Conservation (phyloP, 2,329 filamentous ascomycete genomes). For the Calonectria pseudoturangicola region DNA sequence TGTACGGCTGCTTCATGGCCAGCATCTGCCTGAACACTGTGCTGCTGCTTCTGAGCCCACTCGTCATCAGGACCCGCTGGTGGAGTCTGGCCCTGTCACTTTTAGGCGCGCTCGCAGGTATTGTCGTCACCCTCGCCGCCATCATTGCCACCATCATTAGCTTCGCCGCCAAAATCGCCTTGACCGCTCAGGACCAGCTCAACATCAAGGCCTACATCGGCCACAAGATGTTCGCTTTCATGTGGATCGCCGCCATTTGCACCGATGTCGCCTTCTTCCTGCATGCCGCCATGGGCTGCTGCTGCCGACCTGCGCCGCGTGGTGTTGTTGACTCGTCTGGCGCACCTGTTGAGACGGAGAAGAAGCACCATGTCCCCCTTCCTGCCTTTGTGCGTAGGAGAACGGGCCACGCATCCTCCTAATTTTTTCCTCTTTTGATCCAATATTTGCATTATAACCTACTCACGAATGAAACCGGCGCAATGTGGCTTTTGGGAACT, state of each 20-base stretch:
- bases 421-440: neutral
- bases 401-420: conserved; percentile 44
- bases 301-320: conserved; percentile 68
- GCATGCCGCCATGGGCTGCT: conserved; percentile 86
- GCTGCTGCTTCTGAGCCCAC: conserved; percentile 79
- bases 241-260: conserved; percentile 87
- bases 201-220: conserved; percentile 86
- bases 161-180: conserved; percentile 85
- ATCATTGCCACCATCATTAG: conserved; percentile 90
- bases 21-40: conserved; percentile 82
- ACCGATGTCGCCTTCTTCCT: conserved; percentile 82
- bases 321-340: conserved; percentile 27
- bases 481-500: conserved; percentile 13
- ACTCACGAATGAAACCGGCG: conserved; percentile 15
- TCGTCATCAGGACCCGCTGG: conserved; percentile 74
- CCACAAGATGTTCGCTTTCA: conserved; percentile 86
- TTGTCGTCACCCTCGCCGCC: conserved; percentile 81
- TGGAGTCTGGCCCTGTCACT: conserved; percentile 81
- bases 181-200: conserved; percentile 81
- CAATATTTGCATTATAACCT: conserved; percentile 7
- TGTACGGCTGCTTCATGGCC: conserved; percentile 91
- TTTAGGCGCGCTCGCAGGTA: conserved; percentile 79
- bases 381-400: conserved; percentile 57
- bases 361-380: conserved; percentile 47
- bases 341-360: conserved; percentile 48